A percentile compares a stretch with the other conserved stretches of the same genome.
Evolutionary conservation across 306 rosid genomes (phyloP).

Genomic region (Prunus dulcis): DNA sequence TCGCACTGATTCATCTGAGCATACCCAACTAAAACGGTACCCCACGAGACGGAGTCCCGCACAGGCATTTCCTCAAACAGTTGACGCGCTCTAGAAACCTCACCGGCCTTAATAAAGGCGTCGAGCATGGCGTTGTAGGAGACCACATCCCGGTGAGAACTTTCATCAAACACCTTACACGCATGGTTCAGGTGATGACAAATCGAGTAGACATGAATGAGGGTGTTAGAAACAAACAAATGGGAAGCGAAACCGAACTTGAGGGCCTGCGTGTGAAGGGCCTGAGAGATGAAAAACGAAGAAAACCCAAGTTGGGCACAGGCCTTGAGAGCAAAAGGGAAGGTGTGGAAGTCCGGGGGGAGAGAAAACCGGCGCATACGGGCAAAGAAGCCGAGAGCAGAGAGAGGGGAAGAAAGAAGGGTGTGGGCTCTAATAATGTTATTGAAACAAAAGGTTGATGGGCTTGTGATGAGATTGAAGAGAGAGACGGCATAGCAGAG

Average conservation of each 20-base stretch:
- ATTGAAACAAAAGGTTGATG: conserved; percentile 64
- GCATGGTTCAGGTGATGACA: conserved; percentile 33
- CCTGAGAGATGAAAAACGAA: conserved; percentile 28
- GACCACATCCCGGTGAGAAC: conserved; percentile 35
- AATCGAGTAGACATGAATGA: conserved; percentile 42
- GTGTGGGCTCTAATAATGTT: conserved; percentile 64
- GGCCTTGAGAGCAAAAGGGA: conserved; percentile 62
- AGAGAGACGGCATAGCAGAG: conserved; percentile 44
- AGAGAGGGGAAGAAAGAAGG: conserved; percentile 48
- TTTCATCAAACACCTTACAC: conserved; percentile 35
- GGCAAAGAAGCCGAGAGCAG: conserved; percentile 47
- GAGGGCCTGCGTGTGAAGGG: conserved; percentile 55
- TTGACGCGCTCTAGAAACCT: conserved; percentile 34
- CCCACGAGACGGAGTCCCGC: conserved; percentile 61
- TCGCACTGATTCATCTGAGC: conserved; percentile 31
- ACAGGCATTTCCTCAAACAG: conserved; percentile 58
- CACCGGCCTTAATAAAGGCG: conserved; percentile 46
- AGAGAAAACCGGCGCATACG: conserved; percentile 50
- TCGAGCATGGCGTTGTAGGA: conserved; percentile 61
- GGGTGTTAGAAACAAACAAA: conserved; percentile 46
- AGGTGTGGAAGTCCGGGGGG: conserved; percentile 69
- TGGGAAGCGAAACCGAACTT: conserved; percentile 45
- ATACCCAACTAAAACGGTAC: conserved; percentile 65
- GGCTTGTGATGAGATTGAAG: conserved; percentile 50
- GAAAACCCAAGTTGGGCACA: conserved; percentile 29